These are phyloP conservation scores for Penicillium steckii DNA, from an alignment of 495 filamentous ascomycete species.

Conservation along the genomic window DNA sequence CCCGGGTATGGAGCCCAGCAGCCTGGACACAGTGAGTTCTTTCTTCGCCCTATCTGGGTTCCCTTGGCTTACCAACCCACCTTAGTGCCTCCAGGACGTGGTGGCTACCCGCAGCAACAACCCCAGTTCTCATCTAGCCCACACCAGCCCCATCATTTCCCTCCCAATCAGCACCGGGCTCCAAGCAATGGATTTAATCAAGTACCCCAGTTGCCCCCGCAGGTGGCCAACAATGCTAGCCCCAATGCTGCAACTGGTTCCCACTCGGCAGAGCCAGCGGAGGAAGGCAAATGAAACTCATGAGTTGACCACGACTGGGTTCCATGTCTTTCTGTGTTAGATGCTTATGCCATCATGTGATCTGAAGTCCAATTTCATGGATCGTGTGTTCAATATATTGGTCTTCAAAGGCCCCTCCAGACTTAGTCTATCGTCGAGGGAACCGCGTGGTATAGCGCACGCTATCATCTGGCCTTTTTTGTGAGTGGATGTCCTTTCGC, in stretches of 20 bases:
- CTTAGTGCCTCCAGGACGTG: constrained; percentile 57
- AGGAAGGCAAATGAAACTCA: constrained; percentile 56
- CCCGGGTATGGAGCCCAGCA: constrained; percentile 65
- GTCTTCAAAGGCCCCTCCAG: not conserved
- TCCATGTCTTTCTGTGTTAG: not conserved
- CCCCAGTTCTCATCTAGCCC: constrained; percentile 63
- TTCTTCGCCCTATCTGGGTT: not conserved
- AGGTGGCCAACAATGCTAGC: constrained; percentile 41
- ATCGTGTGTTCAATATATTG: not conserved
- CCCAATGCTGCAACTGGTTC: constrained; percentile 34
- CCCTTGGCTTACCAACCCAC: not conserved
- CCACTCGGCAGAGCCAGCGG: constrained; percentile 45
- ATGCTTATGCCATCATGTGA: constrained; percentile 4
- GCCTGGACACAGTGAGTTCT: constrained; percentile 63
- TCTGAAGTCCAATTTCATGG: not conserved
- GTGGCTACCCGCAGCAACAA: constrained; percentile 57
- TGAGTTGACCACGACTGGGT: constrained; percentile 5
- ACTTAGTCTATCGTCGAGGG: not conserved
- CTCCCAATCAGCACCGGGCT: constrained; percentile 57
- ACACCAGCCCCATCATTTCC: constrained; percentile 65
- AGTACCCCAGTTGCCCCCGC: constrained; percentile 47
- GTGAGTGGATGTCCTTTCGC: not conserved
- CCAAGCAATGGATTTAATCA: constrained; percentile 59
- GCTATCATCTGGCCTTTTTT: not conserved
- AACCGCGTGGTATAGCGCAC: constrained; percentile 3